Evolutionary conservation across 352 stramenopile genomes (phyloP), one percentile per base, ranked within the genome.

Genomic region (Pythium folliculosum): DNA sequence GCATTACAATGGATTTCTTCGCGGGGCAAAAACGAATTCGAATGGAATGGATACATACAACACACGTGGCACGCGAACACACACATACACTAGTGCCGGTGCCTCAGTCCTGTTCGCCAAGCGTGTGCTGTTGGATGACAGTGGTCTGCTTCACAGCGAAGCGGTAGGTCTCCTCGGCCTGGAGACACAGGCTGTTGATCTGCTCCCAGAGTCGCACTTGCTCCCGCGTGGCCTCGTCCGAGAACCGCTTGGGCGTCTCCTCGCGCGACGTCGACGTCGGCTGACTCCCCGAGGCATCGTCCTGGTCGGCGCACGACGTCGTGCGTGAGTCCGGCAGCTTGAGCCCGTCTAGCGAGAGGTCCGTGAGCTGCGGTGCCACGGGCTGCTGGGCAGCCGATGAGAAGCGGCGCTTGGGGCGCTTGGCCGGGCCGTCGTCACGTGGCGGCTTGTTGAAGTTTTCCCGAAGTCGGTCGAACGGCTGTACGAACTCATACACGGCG

Each of bases 401-500:
- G 32, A 50, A 60, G 1, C 21, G 38, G 0, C 25, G 38, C 56
- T 63, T 52, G 9, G 21, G 37, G n/a, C 19, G 35, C 22, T 27
- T 37, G 5, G 6, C 17, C 23, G 22, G n/a, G 6, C 17, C 14
- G 12, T 32, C 27, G 27, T 32, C 27, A 2, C 22, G 10, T 10
- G 6, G 21, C 14, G 35, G 9, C 22, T 30, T 37, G 50, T 57
- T 43, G 23, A 57, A 57, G 27, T 44, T 37, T 16, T 52, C 27
- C 12, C 58, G 35, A 14, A 65, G 19, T 1, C 47, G 47, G 17
- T 67, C 60, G 19, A 60, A 60, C 60, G 49, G 60, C 23, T 60
- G 49, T 10, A 67, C 60, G 35, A 67, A 67, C 60, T 67, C 60
- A 38, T 67, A 67, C 7, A 67, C 38, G 2, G 49, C 60, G 2